Base-by-base conservation (phyloP, 1,139 yeast genomes). In the Martiniozyma asiatica region DNA sequence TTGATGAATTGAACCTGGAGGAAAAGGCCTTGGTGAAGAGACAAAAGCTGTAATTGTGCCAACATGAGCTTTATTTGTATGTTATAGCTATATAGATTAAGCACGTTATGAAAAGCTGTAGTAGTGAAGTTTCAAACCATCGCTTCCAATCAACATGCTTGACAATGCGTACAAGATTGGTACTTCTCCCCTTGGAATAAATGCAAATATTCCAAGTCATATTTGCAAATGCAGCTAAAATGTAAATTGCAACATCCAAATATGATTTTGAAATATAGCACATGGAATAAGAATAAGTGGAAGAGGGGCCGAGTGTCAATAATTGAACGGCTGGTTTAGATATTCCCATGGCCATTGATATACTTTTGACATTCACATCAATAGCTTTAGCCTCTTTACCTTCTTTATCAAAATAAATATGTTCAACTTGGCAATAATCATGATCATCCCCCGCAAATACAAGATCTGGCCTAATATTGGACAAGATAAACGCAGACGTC, bases 311-410 rank as follows among this genome's bases (percentile, higher is more conserved):
- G 27, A 59, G 55, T 0, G 70, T 49, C 7, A 70, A 45, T 25
- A 69, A 41, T 42, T 69, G 73, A 3, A 69, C 71, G 0, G 73
- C 76, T 0, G 77, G 77, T 26, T 52, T 51, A 31, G 51, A 45
- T 20, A 67, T 65, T 2, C 76, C 75, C 75, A 68, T 69, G 16
- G 76, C 75, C 73, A 70, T 65, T 26, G 72, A 64, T 8, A 69
- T 62, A 15, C 74, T 65, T 42, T 69, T 69, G 20, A 69, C 72
- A 18, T 73, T 68, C 34, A 68, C 53, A 41, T 68, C 74, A 20
- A 37, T 24, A 1, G 43, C 37, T 4, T 38, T 35, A 2, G 27
- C 30, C 8, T 42, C 48, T 5, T 25, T 19, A 3, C 30, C 38
- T 12, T 28, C 16, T 10, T 18, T n/a, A 10, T 47, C 43, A 6